Conservation (phyloP, 1,284 basidiomycete genomes). For the Pyrrhoderma noxium region DNA sequence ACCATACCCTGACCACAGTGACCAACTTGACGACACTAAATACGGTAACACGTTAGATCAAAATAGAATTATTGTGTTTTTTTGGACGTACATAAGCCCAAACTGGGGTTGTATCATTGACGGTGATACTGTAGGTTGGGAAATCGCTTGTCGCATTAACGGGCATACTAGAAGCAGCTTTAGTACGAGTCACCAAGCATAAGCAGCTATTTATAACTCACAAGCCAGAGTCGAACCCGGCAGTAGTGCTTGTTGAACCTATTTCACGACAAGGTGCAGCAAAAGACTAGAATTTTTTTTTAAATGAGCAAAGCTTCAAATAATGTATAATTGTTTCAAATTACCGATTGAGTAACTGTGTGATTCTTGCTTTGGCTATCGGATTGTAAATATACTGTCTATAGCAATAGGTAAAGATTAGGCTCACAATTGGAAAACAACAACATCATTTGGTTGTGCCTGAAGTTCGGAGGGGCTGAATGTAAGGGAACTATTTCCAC, state of each 20-base stretch:
- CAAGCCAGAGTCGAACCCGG: slow-evolving; percentile 56
- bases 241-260: slow-evolving; percentile 30
- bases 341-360: slow-evolving; percentile 55
- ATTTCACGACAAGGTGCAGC: slow-evolving; percentile 47
- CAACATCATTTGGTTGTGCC: slow-evolving; percentile 42
- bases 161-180: slow-evolving; percentile 35
- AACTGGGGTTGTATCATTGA: slow-evolving; percentile 45
- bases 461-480: slow-evolving; percentile 45
- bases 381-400: neutral
- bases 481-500: slow-evolving; percentile 35
- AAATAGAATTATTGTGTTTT: neutral
- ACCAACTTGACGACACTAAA: slow-evolving; percentile 31
- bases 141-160: slow-evolving; percentile 38
- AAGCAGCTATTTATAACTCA: slow-evolving; percentile 25
- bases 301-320: neutral
- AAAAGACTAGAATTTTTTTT: slow-evolving; percentile 35
- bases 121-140: slow-evolving; percentile 47
- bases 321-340: neutral
- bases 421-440: slow-evolving; percentile 52
- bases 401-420: neutral
- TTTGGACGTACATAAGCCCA: slow-evolving; percentile 17
- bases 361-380: slow-evolving; percentile 53
- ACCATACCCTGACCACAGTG: slow-evolving; percentile 41
- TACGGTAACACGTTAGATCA: neutral
- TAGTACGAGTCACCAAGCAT: neutral